Percentiles rank a stretch among this genome's conserved stretches.
phyloP scores from a whole-genome alignment of 2,329 filamentous ascomycete genomes.

The Neospermospora avenae region DNA sequence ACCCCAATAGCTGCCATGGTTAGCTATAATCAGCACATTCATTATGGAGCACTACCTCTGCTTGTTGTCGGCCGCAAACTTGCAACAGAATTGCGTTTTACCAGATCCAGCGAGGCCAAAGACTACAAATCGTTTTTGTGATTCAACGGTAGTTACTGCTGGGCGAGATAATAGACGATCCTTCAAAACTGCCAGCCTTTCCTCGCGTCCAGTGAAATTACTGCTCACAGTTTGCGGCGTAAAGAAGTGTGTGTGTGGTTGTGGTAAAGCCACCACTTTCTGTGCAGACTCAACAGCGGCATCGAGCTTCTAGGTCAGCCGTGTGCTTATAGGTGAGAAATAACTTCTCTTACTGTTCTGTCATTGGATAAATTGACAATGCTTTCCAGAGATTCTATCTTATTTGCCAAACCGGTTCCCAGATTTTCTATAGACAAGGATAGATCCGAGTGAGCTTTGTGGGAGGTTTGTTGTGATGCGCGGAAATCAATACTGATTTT shows the following conservation, averaged over 20 bases:
- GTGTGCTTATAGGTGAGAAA: not conserved
- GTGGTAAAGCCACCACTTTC: slow-evolving; percentile 1
- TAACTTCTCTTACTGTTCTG: slow-evolving; percentile 4
- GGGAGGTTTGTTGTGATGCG: slow-evolving; percentile 9
- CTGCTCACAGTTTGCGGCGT: slow-evolving; percentile 3
- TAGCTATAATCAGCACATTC: not conserved
- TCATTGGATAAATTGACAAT: slow-evolving; percentile 1
- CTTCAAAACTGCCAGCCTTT: slow-evolving; percentile 3
- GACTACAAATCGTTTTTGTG: slow-evolving; percentile 26
- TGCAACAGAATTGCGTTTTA: slow-evolving; percentile 32
- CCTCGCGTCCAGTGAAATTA: slow-evolving; percentile 11
- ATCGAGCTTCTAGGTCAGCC: slow-evolving; percentile 5
- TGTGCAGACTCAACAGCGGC: slow-evolving; percentile 10
- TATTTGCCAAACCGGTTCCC: slow-evolving; percentile 9
- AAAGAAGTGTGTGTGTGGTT: slow-evolving; percentile 1
- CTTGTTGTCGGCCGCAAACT: slow-evolving; percentile 27
- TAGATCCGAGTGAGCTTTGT: slow-evolving; percentile 8
- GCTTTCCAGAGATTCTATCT: slow-evolving; percentile 9
- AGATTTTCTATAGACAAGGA: slow-evolving; percentile 8
- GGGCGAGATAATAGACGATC: too few relatives aligned
- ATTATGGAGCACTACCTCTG: slow-evolving; percentile 5
- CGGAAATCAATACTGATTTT: slow-evolving; percentile 7
- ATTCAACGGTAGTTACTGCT: not conserved
- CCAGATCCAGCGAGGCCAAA: slow-evolving; percentile 31
- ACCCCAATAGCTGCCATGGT: slow-evolving; percentile 12